These are phyloP conservation scores for Albizia julibrissin DNA, from an alignment of 306 rosid species.

Conservation along the genomic window DNA sequence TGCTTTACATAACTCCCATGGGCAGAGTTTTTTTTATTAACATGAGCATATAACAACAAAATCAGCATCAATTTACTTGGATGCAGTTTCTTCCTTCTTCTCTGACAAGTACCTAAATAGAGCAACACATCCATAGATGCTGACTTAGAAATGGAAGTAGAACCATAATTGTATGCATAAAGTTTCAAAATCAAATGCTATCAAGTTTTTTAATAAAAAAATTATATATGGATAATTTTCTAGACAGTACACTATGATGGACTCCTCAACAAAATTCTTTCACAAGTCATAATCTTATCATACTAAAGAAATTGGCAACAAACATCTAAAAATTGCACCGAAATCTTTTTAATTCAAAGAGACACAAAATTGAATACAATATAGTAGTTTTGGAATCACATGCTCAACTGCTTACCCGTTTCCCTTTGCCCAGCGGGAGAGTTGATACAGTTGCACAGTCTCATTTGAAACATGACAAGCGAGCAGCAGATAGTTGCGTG, in stretches of 20 bases:
- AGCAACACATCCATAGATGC: constrained; percentile 9
- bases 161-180: constrained; percentile 17
- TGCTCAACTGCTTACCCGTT: constrained; percentile 47
- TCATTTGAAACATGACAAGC: constrained; percentile 71
- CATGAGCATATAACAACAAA: background rate
- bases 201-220: background rate
- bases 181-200: background rate
- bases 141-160: background rate
- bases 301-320: background rate
- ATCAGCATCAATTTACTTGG: constrained; percentile 35
- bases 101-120: constrained; percentile 36
- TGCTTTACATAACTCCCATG: constrained; percentile 14
- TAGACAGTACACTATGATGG: background rate
- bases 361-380: background rate
- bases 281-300: background rate
- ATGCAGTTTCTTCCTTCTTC: constrained; percentile 41
- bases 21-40: background rate
- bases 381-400: background rate
- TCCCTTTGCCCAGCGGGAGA: constrained; percentile 66
- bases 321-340: background rate
- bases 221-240: background rate
- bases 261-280: background rate
- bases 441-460: constrained; percentile 70
- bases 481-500: constrained; percentile 69
- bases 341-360: background rate